phyloP scores from a whole-genome alignment of 208 protist genomes.

The Eutreptiella sp. region DNA sequence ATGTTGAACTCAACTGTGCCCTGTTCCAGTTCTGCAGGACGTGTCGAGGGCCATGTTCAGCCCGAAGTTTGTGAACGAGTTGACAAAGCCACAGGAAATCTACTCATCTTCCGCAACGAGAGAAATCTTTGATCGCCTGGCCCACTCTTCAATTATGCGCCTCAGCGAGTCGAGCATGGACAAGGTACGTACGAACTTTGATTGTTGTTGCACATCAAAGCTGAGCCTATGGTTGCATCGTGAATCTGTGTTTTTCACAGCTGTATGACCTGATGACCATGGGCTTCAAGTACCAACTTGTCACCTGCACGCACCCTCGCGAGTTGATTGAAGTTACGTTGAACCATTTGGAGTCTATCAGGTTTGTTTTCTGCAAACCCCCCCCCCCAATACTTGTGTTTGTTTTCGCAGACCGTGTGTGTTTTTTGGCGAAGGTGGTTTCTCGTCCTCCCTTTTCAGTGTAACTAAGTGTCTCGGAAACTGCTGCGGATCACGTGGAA shows the following conservation, averaged over 20 bases:
- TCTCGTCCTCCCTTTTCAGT: too few relatives aligned
- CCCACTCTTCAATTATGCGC: conserved; percentile 70
- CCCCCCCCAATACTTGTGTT: conserved; percentile 11
- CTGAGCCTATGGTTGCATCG: background rate
- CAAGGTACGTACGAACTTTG: conserved; percentile 40
- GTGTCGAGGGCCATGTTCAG: conserved; percentile 63
- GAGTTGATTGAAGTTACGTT: conserved; percentile 73
- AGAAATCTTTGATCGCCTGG: conserved; percentile 66
- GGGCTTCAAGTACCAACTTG: conserved; percentile 80
- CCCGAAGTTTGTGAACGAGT: conserved; percentile 60
- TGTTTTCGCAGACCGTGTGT: too few relatives aligned
- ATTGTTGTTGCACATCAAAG: background rate
- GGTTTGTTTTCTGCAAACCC: conserved; percentile 33
- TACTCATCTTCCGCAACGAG: conserved; percentile 52
- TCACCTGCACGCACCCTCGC: conserved; percentile 57
- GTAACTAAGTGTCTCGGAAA: too few relatives aligned
- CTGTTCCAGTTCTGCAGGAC: conserved; percentile 63
- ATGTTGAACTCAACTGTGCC: too few relatives aligned
- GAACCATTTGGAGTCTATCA: conserved; percentile 68
- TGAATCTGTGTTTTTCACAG: conserved; percentile 21
- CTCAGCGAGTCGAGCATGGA: conserved; percentile 68
- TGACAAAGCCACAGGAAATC: conserved; percentile 69
- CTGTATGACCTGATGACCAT: conserved; percentile 84
- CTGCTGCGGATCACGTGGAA: too few relatives aligned
- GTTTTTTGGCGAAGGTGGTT: too few relatives aligned